phyloP scores from a whole-genome alignment of 345 rosid species.

The Populus davidiana region DNA sequence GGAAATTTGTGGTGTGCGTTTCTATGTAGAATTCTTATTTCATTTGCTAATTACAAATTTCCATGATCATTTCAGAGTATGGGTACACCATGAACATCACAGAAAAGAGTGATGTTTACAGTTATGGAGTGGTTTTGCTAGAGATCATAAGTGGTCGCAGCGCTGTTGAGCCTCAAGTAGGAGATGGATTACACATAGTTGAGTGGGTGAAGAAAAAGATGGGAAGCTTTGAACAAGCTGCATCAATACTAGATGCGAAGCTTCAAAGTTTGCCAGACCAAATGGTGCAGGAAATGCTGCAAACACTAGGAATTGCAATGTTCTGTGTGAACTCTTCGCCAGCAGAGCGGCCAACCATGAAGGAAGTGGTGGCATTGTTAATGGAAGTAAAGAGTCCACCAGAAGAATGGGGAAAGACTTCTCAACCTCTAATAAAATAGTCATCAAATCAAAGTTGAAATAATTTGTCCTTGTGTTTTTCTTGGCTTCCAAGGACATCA shows the following conservation, averaged over 20 bases:
- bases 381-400: constrained; percentile 87
- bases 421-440: constrained; percentile 86
- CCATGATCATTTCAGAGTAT: constrained; percentile 57
- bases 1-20: neutral
- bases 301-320: constrained; percentile 88
- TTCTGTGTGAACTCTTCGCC: constrained; percentile 92
- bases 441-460: constrained; percentile 53
- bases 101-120: constrained; percentile 92
- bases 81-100: constrained; percentile 95
- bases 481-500: constrained; percentile 14
- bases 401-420: constrained; percentile 88
- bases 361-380: constrained; percentile 87
- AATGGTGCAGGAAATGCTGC: constrained; percentile 94
- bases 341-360: constrained; percentile 83
- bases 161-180: constrained; percentile 63
- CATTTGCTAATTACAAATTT: constrained; percentile 7
- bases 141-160: constrained; percentile 85
- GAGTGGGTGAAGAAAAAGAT: constrained; percentile 96
- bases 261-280: constrained; percentile 85
- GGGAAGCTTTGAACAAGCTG: constrained; percentile 93
- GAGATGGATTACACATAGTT: constrained; percentile 81
- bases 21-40: neutral
- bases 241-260: constrained; percentile 64
- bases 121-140: constrained; percentile 86
- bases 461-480: neutral